Percentiles rank a stretch among this genome's conserved stretches.
These are phyloP conservation scores for Daldinia concentrica DNA, from an alignment of 495 filamentous ascomycete genomes.

Conservation along the genomic window DNA sequence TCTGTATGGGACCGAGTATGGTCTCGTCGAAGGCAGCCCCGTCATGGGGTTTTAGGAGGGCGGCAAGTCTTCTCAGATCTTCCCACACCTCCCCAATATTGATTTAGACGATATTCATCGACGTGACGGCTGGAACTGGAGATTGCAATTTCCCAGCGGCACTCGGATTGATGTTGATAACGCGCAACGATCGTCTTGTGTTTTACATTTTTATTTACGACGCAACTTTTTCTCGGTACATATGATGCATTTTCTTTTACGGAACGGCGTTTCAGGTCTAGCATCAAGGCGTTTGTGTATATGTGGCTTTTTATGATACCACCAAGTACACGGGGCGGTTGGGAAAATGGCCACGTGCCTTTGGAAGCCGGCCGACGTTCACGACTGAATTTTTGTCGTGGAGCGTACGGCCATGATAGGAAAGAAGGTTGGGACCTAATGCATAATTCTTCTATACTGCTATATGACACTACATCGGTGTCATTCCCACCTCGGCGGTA, in stretches of 20 bases:
- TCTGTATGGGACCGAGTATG: background rate
- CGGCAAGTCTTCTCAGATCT: background rate
- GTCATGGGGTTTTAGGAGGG: background rate
- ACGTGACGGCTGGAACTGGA: background rate
- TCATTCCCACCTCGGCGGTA: slow-evolving; percentile 18
- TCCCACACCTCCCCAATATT: background rate
- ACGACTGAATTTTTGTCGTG: slow-evolving; percentile 6
- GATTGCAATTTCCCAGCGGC: background rate
- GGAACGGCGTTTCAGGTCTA: slow-evolving; percentile 35
- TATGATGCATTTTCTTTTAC: slow-evolving; percentile 26
- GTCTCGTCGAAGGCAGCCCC: background rate
- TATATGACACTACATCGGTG: slow-evolving; percentile 3
- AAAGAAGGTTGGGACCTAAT: slow-evolving; percentile 24
- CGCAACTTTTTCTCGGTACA: slow-evolving; percentile 20
- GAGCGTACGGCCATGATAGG: background rate
- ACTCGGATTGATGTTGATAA: slow-evolving; percentile 8
- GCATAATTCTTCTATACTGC: slow-evolving; percentile 31
- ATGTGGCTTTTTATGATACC: slow-evolving; percentile 40
- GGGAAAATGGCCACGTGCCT: slow-evolving; percentile 15
- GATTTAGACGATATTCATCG: background rate
- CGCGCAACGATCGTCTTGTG: background rate
- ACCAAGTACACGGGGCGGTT: slow-evolving; percentile 41
- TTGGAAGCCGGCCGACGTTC: slow-evolving; percentile 8
- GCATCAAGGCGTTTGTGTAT: slow-evolving; percentile 43
- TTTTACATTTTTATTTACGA: slow-evolving; percentile 14